Evolutionary conservation across 495 filamentous ascomycete species (phyloP).

Genomic region (Penicillium psychrofluorescens): DNA sequence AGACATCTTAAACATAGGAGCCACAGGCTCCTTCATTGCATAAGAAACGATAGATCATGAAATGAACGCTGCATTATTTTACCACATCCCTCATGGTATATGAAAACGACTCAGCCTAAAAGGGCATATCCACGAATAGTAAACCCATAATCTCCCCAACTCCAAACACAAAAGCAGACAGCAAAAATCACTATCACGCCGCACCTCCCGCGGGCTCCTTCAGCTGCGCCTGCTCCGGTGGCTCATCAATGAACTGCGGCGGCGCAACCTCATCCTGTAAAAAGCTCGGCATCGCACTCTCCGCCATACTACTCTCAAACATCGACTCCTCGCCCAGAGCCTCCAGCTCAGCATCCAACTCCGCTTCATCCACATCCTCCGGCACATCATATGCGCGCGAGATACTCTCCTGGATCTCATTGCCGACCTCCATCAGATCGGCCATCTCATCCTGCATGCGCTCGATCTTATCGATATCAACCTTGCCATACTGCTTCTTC

Average conservation of each 20-base stretch:
- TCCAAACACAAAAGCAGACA: too few species aligned
- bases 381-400: conserved; percentile 90
- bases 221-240: conserved; percentile 62
- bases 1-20: conserved; percentile 18
- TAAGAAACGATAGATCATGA: background rate
- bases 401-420: conserved; percentile 97
- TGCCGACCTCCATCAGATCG: conserved; percentile 93
- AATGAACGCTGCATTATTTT: background rate
- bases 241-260: conserved; percentile 84
- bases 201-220: conserved; percentile 56
- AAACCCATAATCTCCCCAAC: too few species aligned
- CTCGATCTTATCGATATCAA: conserved; percentile 97
- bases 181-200: conserved; percentile 13
- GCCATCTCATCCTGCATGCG: conserved; percentile 98
- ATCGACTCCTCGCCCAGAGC: conserved; percentile 87
- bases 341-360: conserved; percentile 94
- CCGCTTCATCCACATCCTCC: conserved; percentile 96
- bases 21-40: too few species aligned
- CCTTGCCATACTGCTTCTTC: conserved; percentile 92
- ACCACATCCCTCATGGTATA: too few species aligned
- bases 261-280: conserved; percentile 73
- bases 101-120: too few species aligned
- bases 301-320: conserved; percentile 53
- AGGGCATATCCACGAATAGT: too few species aligned
- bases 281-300: conserved; percentile 70